Evolutionary conservation across 192 early-diverging fungal species (phyloP).

Genomic region (Coemansia sp.): DNA sequence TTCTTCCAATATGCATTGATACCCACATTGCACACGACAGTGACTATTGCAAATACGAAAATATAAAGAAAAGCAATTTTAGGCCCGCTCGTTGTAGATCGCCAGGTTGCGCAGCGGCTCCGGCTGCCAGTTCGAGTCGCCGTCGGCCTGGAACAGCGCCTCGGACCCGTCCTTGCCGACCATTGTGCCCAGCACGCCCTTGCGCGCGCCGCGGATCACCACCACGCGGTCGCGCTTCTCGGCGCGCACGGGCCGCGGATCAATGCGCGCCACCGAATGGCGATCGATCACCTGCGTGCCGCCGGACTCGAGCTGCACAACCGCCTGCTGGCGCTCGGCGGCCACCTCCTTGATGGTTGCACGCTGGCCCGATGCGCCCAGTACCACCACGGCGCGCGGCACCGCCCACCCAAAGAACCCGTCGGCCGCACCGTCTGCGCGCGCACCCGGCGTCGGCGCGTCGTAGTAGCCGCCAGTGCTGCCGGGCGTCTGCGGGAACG

Average conservation of each 20-base stretch:
- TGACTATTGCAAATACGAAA: slow-evolving; percentile 1
- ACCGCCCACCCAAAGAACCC: slow-evolving; percentile 53
- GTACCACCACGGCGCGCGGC: slow-evolving; percentile 36
- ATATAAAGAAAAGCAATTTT: slow-evolving; percentile 2
- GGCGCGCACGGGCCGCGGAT: slow-evolving; percentile 56
- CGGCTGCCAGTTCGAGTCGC: slow-evolving; percentile 30
- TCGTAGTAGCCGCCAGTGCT: slow-evolving; percentile 23
- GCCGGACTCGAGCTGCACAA: slow-evolving; percentile 48
- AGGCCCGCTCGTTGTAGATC: slow-evolving; percentile 20
- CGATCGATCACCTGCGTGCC: slow-evolving; percentile 42
- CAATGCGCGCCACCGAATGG: slow-evolving; percentile 16
- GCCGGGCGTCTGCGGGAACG: slow-evolving; percentile 32
- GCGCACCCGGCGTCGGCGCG: slow-evolving; percentile 45
- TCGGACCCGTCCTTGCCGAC: slow-evolving; percentile 71
- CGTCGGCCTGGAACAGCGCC: slow-evolving; percentile 66
- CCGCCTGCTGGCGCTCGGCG: slow-evolving; percentile 53
- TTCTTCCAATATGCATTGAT: too few species aligned
- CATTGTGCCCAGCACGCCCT: slow-evolving; percentile 60
- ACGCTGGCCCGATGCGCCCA: slow-evolving; percentile 42
- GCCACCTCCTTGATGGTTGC: slow-evolving; percentile 52
- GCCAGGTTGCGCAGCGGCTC: slow-evolving; percentile 47
- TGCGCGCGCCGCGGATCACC: slow-evolving; percentile 58
- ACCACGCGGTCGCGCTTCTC: slow-evolving; percentile 71
- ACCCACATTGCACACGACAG: too few species aligned
- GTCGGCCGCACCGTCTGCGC: slow-evolving; percentile 46